A percentile compares a stretch with the other conserved stretches of the same genome.
Evolutionary conservation across 2,329 filamentous ascomycete genomes (phyloP).

Genomic region (Aureobasidium sp.): DNA sequence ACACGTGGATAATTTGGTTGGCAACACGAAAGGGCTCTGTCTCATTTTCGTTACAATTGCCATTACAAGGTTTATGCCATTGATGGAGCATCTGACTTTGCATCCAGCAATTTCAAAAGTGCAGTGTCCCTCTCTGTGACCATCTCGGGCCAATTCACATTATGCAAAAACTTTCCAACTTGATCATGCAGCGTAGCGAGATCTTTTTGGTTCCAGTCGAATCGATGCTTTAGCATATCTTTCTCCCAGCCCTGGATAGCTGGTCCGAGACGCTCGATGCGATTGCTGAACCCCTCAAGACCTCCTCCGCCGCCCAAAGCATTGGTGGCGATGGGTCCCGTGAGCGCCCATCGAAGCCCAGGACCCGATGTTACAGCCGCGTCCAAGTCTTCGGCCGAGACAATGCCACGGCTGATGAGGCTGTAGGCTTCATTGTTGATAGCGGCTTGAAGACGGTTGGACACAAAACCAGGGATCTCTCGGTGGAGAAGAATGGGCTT

Average conservation of each 20-base stretch:
- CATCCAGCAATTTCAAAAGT: neutral
- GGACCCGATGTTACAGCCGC: conserved; percentile 41
- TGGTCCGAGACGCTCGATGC: conserved; percentile 1
- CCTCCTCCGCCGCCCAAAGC: conserved; percentile 19
- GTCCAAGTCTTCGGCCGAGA: conserved; percentile 43
- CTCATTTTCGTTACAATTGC: too few species aligned
- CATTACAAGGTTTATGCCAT: too few species aligned
- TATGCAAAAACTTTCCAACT: neutral
- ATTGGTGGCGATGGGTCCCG: conserved; percentile 42
- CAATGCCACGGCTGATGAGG: conserved; percentile 48
- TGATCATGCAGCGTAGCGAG: neutral
- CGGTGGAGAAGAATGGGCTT: conserved; percentile 46
- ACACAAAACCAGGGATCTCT: conserved; percentile 51
- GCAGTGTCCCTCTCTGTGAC: neutral
- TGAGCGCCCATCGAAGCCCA: conserved; percentile 50
- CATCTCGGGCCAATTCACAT: neutral
- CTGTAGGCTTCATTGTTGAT: conserved; percentile 49
- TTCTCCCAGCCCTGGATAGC: neutral
- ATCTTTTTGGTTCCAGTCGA: neutral
- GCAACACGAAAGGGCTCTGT: too few species aligned
- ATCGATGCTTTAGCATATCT: neutral
- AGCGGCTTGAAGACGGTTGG: conserved; percentile 52
- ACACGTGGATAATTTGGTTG: too few species aligned
- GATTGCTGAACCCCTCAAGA: conserved; percentile 21
- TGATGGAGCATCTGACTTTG: neutral